Evolutionary conservation across 208 protist genomes (phyloP).

Genomic region (Crithidia bombi): DNA sequence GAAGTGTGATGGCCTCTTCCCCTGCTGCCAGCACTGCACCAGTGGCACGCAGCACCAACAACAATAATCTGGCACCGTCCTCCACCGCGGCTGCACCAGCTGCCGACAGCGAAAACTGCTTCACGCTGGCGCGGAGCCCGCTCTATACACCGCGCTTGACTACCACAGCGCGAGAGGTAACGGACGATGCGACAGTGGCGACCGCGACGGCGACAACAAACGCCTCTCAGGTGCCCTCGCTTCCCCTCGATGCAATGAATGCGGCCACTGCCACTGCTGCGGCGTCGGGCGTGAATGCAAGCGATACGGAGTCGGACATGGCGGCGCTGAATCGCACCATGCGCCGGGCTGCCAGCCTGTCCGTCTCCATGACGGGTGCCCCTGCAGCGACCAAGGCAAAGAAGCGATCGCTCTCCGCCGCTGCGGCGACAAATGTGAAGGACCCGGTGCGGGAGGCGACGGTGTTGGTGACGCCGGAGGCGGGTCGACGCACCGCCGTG

Average conservation of each 20-base stretch:
- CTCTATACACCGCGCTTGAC: neutral
- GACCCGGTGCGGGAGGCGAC: slow-evolving; percentile 24
- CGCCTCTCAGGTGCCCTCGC: neutral
- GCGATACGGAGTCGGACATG: neutral
- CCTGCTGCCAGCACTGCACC: neutral
- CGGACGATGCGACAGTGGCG: neutral
- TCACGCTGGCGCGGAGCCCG: slow-evolving; percentile 8
- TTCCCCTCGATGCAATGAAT: neutral
- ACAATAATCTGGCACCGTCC: neutral
- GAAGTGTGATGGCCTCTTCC: neutral
- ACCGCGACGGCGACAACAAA: neutral
- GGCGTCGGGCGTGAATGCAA: neutral
- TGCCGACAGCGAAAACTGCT: neutral
- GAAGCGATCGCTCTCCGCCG: slow-evolving; percentile 12
- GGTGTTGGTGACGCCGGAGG: slow-evolving; percentile 49
- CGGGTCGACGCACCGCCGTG: slow-evolving; percentile 35
- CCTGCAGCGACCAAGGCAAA: slow-evolving; percentile 3
- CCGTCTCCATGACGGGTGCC: neutral
- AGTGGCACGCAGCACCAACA: neutral
- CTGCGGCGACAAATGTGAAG: slow-evolving; percentile 11
- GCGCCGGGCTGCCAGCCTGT: slow-evolving; percentile 1
- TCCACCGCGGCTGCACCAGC: neutral
- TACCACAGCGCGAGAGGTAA: neutral
- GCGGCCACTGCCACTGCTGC: neutral
- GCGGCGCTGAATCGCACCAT: slow-evolving; percentile 6